A percentile compares a stretch with the other conserved stretches of the same genome.
These are phyloP conservation scores for Heimioporus sp. DNA, from an alignment of 768 basidiomycete species.

Conservation along the genomic window DNA sequence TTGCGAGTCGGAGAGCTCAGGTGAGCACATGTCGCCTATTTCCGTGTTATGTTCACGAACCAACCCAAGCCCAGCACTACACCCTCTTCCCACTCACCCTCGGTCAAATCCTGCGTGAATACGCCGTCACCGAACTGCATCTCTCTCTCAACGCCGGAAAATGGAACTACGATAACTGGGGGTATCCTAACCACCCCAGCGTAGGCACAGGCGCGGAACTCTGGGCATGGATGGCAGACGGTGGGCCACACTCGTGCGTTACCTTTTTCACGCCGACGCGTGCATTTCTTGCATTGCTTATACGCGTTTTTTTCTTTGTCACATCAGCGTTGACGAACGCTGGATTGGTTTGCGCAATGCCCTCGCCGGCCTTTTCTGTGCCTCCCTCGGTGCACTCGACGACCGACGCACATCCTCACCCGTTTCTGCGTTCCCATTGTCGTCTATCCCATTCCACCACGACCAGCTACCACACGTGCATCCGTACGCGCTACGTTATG, in stretches of 20 bases:
- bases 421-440: slow-evolving; percentile 59
- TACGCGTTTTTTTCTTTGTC: not conserved
- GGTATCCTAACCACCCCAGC: slow-evolving; percentile 69
- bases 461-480: slow-evolving; percentile 40
- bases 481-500: slow-evolving; percentile 66
- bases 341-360: slow-evolving; percentile 89
- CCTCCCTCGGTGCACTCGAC: slow-evolving; percentile 79
- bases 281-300: not conserved
- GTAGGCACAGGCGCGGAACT: slow-evolving; percentile 88
- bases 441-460: slow-evolving; percentile 46
- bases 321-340: slow-evolving; percentile 61
- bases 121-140: slow-evolving; percentile 85
- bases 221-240: slow-evolving; percentile 89
- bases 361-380: slow-evolving; percentile 91
- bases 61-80: slow-evolving; percentile 72
- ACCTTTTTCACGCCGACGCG: no score
- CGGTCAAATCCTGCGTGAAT: slow-evolving; percentile 82
- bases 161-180: slow-evolving; percentile 88
- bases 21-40: slow-evolving; percentile 39
- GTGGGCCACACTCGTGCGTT: slow-evolving; percentile 46
- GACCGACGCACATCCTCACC: slow-evolving; percentile 75
- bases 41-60: not conserved
- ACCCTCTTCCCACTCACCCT: slow-evolving; percentile 82
- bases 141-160: slow-evolving; percentile 88
- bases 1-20: slow-evolving; percentile 40